Evolutionary conservation across 2,329 filamentous ascomycete species (phyloP).

Genomic region (Scytalidium lignicola): DNA sequence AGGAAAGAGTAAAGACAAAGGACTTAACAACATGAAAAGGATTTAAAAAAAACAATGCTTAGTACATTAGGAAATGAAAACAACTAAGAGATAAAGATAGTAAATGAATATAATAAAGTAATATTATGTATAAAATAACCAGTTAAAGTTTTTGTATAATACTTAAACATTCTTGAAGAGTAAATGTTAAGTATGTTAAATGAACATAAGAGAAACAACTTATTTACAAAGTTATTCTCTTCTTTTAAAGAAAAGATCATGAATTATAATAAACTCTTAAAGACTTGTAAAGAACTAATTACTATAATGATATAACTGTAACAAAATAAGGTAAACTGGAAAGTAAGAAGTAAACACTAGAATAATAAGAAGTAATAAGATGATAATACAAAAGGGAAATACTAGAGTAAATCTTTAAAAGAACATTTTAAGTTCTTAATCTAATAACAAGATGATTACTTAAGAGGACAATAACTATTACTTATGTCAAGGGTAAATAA

Average conservation of each 20-base stretch:
- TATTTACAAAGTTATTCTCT: neutral
- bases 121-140: neutral
- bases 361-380: neutral
- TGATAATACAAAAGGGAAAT: neutral
- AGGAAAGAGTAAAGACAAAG: neutral
- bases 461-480: neutral
- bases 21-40: neutral
- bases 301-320: neutral
- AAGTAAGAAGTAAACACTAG: neutral
- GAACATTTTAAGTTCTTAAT: neutral
- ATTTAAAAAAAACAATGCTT: neutral
- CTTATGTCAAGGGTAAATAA: neutral
- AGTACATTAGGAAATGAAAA: neutral
- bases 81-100: neutral
- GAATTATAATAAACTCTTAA: neutral
- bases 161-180: neutral
- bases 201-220: neutral
- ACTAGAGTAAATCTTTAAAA: neutral
- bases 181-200: neutral
- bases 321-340: neutral
- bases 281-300: neutral
- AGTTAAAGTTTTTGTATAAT: neutral
- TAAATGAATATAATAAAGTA: neutral
- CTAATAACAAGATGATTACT: neutral
- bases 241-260: neutral